phyloP scores from a whole-genome alignment of 2,329 filamentous ascomycete genomes.

The Drechslerella coelobrocha region DNA sequence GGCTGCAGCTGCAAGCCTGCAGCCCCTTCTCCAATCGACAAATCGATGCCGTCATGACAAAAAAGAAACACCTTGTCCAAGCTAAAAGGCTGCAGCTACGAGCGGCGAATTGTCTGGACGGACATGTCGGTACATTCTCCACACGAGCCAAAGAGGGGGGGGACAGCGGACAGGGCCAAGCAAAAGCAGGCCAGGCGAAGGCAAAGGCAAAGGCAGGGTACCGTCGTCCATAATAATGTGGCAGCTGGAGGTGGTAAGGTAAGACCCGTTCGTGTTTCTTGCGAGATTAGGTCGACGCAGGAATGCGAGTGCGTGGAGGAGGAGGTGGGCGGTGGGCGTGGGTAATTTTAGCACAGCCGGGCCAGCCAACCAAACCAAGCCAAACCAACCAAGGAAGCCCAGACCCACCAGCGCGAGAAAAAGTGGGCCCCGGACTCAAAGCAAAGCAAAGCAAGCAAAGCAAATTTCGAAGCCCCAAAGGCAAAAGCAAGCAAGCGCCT shows the following conservation, averaged over 20 bases:
- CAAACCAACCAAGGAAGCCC: conserved; percentile 10
- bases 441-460: conserved; percentile 7
- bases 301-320: conserved; percentile 1
- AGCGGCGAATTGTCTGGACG: conserved; percentile 2
- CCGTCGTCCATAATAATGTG: too few species aligned
- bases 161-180: too few species aligned
- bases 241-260: background rate
- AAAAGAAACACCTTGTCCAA: background rate
- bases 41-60: conserved; percentile 4
- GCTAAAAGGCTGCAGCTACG: conserved; percentile 6
- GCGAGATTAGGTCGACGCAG: conserved; percentile 5
- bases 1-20: background rate
- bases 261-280: conserved; percentile 1
- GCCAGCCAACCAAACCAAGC: conserved; percentile 10
- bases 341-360: conserved; percentile 50
- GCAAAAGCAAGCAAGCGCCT: conserved; percentile 47
- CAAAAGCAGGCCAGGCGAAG: background rate
- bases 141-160: background rate
- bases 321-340: conserved; percentile 6
- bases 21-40: conserved; percentile 3
- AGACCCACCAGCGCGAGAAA: conserved; percentile 1
- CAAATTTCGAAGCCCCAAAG: background rate
- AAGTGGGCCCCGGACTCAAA: conserved; percentile 6
- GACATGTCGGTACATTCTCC: background rate
- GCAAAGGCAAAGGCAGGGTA: background rate